Evolutionary conservation across 306 rosid species (phyloP).

Genomic region (Lathyrus tuberosus): DNA sequence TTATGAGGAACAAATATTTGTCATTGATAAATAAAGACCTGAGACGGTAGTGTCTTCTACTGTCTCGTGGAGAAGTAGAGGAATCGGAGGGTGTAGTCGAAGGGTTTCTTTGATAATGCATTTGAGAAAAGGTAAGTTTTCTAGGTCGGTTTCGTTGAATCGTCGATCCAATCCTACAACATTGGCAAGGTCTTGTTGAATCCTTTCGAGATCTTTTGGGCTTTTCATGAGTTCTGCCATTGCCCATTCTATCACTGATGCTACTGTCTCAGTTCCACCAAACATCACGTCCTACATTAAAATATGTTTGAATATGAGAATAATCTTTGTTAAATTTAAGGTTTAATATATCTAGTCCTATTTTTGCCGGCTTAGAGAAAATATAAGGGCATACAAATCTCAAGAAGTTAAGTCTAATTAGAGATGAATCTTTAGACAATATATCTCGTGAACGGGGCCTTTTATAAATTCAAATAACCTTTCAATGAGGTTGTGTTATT

Average conservation of each 20-base stretch:
- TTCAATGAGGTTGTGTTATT: not conserved
- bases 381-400: not conserved
- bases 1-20: too few relatives aligned
- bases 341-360: not conserved
- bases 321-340: not conserved
- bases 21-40: slow-evolving; percentile 1
- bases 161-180: slow-evolving; percentile 47
- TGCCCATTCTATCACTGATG: slow-evolving; percentile 62
- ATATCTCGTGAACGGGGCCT: not conserved
- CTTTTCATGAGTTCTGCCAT: slow-evolving; percentile 57
- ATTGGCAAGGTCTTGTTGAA: slow-evolving; percentile 48
- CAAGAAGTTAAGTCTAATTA: too few relatives aligned
- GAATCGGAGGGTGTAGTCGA: slow-evolving; percentile 68
- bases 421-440: too few relatives aligned
- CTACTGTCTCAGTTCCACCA: slow-evolving; percentile 65
- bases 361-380: not conserved
- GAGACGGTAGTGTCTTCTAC: slow-evolving; percentile 38
- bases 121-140: slow-evolving; percentile 45
- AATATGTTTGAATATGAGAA: not conserved
- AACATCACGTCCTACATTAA: slow-evolving; percentile 58
- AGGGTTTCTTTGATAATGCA: slow-evolving; percentile 55
- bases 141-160: slow-evolving; percentile 46
- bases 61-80: slow-evolving; percentile 58
- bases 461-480: not conserved
- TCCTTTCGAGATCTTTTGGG: slow-evolving; percentile 43